Base-by-base conservation (phyloP, 2,329 filamentous ascomycete genomes). In the Myriosclerotinia duriaeana region DNA sequence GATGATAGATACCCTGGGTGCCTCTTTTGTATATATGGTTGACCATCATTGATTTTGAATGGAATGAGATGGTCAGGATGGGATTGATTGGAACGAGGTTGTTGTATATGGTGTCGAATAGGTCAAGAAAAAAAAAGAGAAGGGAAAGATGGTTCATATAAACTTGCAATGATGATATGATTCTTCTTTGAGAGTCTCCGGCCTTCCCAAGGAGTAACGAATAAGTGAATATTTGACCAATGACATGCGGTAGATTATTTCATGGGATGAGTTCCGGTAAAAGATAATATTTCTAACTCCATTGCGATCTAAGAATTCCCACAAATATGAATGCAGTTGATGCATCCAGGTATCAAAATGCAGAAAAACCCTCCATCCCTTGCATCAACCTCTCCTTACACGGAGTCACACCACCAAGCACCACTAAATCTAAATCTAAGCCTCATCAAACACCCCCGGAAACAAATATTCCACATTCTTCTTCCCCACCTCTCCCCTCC, bases 391-490 rank as follows among this genome's bases (percentile, higher is more conserved):
- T 48, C 30, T 36, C 17, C 30, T 7, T n/a, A n/a, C n/a, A n/a
- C n/a, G n/a, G n/a, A n/a, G n/a, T n/a, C 30, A 5, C 12, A 48
- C 22, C 30, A 9, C n/a, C 30, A 36, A 34, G 22, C 15, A 50
- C 15, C 30, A 34, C 30, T 34, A 34, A 8, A 20, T n/a, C 20
- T 11, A 50, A 14, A 2, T 30, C 44, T 61, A 61, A 44, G 14
- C 53, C 34, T 9, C 44, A 55, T 40, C 63, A 58, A 69, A 76
- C 17, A 75, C 70, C 74, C 89, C 90, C 1, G 93, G 93, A 80
- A 97, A 98, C 67, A 99, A 80, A 83, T 90, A 99, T 74, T 89
- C 85, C 64, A 97, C 81, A 80, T 87, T 94, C 84, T 91, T 86
- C 79, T 90, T 84, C 1, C 90, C 91, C 78, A 94, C 90, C 17